phyloP scores from a whole-genome alignment of 306 rosid genomes.

The Prunus salicina region DNA sequence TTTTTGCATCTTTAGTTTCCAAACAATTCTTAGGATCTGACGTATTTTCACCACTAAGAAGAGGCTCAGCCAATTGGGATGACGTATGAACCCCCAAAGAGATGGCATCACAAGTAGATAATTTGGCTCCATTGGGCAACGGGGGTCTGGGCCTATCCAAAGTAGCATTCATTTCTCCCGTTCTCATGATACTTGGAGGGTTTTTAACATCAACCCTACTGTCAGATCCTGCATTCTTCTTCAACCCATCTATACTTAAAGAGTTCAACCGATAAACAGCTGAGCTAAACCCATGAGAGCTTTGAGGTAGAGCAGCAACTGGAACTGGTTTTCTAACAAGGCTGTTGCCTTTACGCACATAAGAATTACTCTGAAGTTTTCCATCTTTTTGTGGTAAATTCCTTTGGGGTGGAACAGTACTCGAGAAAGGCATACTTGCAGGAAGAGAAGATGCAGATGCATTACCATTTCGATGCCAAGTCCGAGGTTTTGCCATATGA shows the following conservation, averaged over 20 bases:
- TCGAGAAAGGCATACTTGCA: conserved; percentile 36
- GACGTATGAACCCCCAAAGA: conserved; percentile 35
- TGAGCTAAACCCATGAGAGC: conserved; percentile 32
- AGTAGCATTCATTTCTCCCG: conserved; percentile 33
- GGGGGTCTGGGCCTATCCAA: conserved; percentile 44
- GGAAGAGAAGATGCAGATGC: conserved; percentile 32
- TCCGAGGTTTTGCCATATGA: conserved; percentile 48
- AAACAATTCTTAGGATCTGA: conserved; percentile 35
- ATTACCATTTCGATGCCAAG: conserved; percentile 62
- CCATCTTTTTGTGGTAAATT: conserved; percentile 44
- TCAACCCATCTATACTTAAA: conserved; percentile 43
- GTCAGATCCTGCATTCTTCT: conserved; percentile 39
- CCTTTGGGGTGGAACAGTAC: conserved; percentile 43
- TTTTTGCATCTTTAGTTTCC: conserved; percentile 36
- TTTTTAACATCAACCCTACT: conserved; percentile 37
- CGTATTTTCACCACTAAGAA: conserved; percentile 42
- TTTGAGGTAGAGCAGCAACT: conserved; percentile 47
- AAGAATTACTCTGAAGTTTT: conserved; percentile 58
- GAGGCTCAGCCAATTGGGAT: conserved; percentile 40
- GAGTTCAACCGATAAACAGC: conserved; percentile 34
- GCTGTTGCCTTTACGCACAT: conserved; percentile 93
- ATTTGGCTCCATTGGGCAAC: conserved; percentile 30
- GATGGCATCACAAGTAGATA: conserved; percentile 11
- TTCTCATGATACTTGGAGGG: conserved; percentile 26
- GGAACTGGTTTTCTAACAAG: conserved; percentile 66